Evolutionary conservation across 2,329 filamentous ascomycete species (phyloP), one percentile per base, ranked within the genome.

Genomic region (Leptographium lundbergii): DNA sequence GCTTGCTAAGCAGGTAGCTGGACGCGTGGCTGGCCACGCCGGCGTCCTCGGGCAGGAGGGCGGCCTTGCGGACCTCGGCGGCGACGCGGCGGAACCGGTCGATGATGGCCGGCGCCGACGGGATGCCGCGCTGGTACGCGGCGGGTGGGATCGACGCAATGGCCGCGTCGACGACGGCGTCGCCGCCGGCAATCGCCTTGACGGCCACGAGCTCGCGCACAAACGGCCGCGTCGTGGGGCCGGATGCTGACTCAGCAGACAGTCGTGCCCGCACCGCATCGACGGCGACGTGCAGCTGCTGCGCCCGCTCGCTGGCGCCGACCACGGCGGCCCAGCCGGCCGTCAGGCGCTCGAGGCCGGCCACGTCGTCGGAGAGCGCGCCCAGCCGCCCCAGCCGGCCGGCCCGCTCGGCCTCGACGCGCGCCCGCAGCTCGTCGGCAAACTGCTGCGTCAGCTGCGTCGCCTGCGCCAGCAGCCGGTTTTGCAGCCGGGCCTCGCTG

Each of bases 81-180:
- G 94, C 89, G 19, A 99, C 94, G 56, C 91, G 88, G 51, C 94
- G 86, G 86, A 99, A 99, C 63, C 94, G 87, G 74, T 99, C 94
- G 65, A 97, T 88, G 39, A 99, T 83, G 72, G 95, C 89, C 25
- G 91, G 80, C 0, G 88, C 78, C 17, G 88, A 90, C 27, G 91
- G 85, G 60, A 99, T 85, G 61, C 94, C 94, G 59, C 87, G 87
- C 75, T 97, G 94, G 77, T 99, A 99, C 24, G 94, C 90, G 13
- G 82, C 77, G 3, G 94, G 94, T 77, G 95, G 95, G 73, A 99
- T 95, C 34, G 91, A 95, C n/a, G 89, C 88, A 67, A 99, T 95
- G 61, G 94, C 94, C 4, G 92, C 92, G 66, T 90, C 86, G 61
- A 99, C 90, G 6, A 97, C 87, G 1, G 88, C 77, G 70, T 96